A percentile compares a stretch with the other conserved stretches of the same genome.
phyloP scores from a whole-genome alignment of 768 basidiomycete species.

The Suillus clintonianus region DNA sequence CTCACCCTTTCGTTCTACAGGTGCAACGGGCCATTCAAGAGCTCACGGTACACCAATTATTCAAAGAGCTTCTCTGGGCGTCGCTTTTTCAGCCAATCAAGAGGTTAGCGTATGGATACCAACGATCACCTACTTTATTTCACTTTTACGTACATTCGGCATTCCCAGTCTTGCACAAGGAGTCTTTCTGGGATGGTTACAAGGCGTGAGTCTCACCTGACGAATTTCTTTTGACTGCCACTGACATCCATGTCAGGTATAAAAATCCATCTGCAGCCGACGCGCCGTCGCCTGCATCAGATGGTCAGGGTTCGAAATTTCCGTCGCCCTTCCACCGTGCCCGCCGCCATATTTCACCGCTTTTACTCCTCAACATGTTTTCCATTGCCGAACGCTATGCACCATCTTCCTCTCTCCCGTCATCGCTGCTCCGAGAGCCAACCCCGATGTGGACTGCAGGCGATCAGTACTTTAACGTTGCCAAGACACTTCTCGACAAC shows the following conservation, averaged over 20 bases:
- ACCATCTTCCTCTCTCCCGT: slow-evolving; percentile 24
- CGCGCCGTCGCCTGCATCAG: slow-evolving; percentile 33
- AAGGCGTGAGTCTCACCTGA: slow-evolving; percentile 32
- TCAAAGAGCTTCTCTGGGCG: too few species aligned
- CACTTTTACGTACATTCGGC: slow-evolving; percentile 75
- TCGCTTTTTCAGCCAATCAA: too few species aligned
- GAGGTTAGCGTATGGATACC: too few species aligned
- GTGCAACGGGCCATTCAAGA: too few species aligned
- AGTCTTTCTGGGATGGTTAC: slow-evolving; percentile 63
- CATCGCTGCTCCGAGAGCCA: slow-evolving; percentile 43
- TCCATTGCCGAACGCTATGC: slow-evolving; percentile 79
- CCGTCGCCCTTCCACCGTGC: slow-evolving; percentile 42
- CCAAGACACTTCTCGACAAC: slow-evolving; percentile 65
- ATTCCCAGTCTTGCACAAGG: slow-evolving; percentile 77
- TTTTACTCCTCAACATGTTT: slow-evolving; percentile 83
- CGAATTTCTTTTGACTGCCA: background rate
- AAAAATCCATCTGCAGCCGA: slow-evolving; percentile 25
- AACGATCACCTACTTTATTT: too few species aligned
- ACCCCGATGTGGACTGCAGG: slow-evolving; percentile 81
- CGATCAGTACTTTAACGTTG: slow-evolving; percentile 67
- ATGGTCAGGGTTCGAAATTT: slow-evolving; percentile 17
- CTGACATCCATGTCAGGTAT: slow-evolving; percentile 19
- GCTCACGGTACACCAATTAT: too few species aligned
- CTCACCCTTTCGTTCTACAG: too few species aligned
- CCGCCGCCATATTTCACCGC: slow-evolving; percentile 52